Percentiles rank a stretch among this genome's conserved stretches.
Conservation (phyloP, 805 yeast genomes). For the Priceomyces haplophilus region DNA sequence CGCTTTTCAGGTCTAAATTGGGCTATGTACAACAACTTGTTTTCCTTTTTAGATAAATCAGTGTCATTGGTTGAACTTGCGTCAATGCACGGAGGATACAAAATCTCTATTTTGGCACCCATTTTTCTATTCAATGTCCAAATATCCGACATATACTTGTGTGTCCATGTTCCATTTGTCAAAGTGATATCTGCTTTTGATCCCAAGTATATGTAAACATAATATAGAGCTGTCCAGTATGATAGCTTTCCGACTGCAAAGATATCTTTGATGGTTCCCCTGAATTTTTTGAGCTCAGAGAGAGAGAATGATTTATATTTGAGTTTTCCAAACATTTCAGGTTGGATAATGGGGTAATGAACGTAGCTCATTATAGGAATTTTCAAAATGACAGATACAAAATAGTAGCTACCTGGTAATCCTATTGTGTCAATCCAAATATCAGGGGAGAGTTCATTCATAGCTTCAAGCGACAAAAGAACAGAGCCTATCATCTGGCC, state of each 20-base stretch:
- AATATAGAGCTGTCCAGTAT: conserved; percentile 73
- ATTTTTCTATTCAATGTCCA: conserved; percentile 49
- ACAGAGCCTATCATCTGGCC: conserved; percentile 88
- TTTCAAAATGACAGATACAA: conserved; percentile 52
- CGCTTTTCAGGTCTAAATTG: conserved; percentile 96
- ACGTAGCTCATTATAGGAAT: conserved; percentile 84
- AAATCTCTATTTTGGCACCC: conserved; percentile 36
- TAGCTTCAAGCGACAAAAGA: conserved; percentile 65
- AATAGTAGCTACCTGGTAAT: conserved; percentile 79
- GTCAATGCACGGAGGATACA: conserved; percentile 91
- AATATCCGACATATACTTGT: conserved; percentile 60
- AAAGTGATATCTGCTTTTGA: conserved; percentile 60
- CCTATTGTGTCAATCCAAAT: conserved; percentile 96
- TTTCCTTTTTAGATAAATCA: conserved; percentile 24
- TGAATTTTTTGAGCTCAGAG: conserved; percentile 16
- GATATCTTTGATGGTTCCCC: conserved; percentile 17
- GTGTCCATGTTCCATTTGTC: conserved; percentile 92
- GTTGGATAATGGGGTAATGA: conserved; percentile 91
- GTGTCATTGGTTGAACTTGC: conserved; percentile 28
- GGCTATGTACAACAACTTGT: conserved; percentile 62
- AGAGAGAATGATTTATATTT: conserved; percentile 21
- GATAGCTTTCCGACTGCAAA: conserved; percentile 41
- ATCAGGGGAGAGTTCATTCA: conserved; percentile 71
- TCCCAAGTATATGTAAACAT: conserved; percentile 64
- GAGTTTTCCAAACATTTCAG: conserved; percentile 76